Percentiles rank a stretch among this genome's conserved stretches.
phyloP scores from a whole-genome alignment of 306 rosid genomes.

The Sesbania bispinosa region DNA sequence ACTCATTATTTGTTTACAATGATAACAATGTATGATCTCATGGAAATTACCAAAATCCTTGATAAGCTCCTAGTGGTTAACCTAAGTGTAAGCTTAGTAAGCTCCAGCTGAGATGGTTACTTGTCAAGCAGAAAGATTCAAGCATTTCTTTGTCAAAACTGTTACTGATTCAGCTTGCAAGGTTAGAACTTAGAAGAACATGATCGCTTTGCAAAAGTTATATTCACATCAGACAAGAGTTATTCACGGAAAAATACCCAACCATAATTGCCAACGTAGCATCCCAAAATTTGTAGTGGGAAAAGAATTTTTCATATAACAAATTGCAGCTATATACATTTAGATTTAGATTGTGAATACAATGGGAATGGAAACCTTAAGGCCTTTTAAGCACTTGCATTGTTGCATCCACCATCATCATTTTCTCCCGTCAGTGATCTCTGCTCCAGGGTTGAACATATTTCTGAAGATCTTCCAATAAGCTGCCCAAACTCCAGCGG shows the following conservation, averaged over 20 bases:
- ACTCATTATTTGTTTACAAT: too few species aligned
- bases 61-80: too few species aligned
- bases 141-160: not conserved
- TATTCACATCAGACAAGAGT: slow-evolving; percentile 16
- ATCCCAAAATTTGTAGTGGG: slow-evolving; percentile 27
- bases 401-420: slow-evolving; percentile 32
- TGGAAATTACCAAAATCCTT: too few species aligned
- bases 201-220: slow-evolving; percentile 21
- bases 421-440: slow-evolving; percentile 29
- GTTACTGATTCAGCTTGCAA: slow-evolving; percentile 22
- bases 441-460: slow-evolving; percentile 16
- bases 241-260: not conserved
- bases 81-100: not conserved
- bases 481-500: slow-evolving; percentile 23
- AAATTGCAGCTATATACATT: slow-evolving; percentile 53
- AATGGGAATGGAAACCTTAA: slow-evolving; percentile 30
- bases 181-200: slow-evolving; percentile 13
- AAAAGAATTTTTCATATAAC: slow-evolving; percentile 24
- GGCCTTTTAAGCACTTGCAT: slow-evolving; percentile 34
- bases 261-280: slow-evolving; percentile 3
- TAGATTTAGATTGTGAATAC: slow-evolving; percentile 32
- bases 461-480: slow-evolving; percentile 32
- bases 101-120: too few species aligned
- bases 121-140: too few species aligned
- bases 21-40: too few species aligned